Evolutionary conservation across 176 grass and related monocot genomes (phyloP).

Genomic region (Phoenix roebelenii): DNA sequence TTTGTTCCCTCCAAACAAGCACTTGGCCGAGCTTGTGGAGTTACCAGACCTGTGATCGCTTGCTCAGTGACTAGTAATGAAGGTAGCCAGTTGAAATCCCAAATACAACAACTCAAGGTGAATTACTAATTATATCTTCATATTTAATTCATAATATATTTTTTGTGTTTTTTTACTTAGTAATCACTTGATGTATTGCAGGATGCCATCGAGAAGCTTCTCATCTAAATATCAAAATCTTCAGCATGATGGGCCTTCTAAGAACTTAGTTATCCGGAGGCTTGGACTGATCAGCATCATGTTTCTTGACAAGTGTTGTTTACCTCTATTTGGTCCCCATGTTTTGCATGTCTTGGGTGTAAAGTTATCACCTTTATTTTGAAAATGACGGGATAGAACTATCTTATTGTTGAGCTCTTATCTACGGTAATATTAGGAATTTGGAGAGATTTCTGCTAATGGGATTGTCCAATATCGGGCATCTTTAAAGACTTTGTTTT

Average conservation of each 20-base stretch:
- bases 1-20: conserved; percentile 8
- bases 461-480: too few species aligned
- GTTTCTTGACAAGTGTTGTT: too few species aligned
- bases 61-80: conserved; percentile 3
- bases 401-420: too few species aligned
- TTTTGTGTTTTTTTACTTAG: not conserved
- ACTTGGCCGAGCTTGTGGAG: conserved; percentile 4
- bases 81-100: conserved; percentile 10
- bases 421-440: too few species aligned
- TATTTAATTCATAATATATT: not conserved
- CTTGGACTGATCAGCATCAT: too few species aligned
- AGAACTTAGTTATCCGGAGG: too few species aligned
- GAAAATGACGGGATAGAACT: too few species aligned
- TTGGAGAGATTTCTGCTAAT: too few species aligned
- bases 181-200: not conserved
- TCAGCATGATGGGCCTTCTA: conserved; percentile 3
- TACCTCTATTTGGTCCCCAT: too few species aligned
- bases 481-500: too few species aligned
- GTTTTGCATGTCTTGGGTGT: too few species aligned
- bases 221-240: not conserved
- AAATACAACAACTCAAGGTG: conserved; percentile 8
- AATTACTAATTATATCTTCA: not conserved
- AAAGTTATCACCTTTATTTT: too few species aligned
- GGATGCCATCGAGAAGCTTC: conserved; percentile 3
- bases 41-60: conserved; percentile 5